Evolutionary conservation across 129 eudicot species (phyloP).

Genomic region (Dittrichia graveolens): DNA sequence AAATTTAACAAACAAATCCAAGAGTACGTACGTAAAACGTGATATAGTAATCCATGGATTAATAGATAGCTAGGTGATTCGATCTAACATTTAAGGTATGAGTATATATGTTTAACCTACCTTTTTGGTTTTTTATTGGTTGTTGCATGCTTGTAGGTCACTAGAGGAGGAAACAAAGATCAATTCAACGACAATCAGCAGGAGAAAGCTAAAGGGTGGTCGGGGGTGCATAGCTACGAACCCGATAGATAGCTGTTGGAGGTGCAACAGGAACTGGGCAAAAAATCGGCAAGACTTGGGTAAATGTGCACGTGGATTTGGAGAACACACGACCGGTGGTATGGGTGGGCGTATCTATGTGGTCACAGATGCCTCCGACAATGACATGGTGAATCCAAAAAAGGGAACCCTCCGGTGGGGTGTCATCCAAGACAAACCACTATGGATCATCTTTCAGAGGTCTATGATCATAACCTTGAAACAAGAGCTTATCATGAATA

Average conservation of each 20-base stretch:
- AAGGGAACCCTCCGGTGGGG: slow-evolving; percentile 81
- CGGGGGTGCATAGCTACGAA: slow-evolving; percentile 55
- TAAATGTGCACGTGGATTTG: slow-evolving; percentile 68
- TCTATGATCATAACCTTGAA: slow-evolving; percentile 58
- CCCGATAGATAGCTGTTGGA: slow-evolving; percentile 77
- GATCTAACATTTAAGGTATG: not conserved
- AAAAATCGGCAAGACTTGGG: slow-evolving; percentile 54
- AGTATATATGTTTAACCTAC: not conserved
- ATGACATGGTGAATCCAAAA: slow-evolving; percentile 47
- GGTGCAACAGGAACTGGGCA: slow-evolving; percentile 63
- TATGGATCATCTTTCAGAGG: slow-evolving; percentile 64
- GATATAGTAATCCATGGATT: not conserved
- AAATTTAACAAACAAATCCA: slow-evolving; percentile 42
- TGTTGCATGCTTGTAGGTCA: not conserved
- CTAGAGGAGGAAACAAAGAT: not conserved
- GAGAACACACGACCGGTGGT: slow-evolving; percentile 61
- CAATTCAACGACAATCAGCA: slow-evolving; percentile 26
- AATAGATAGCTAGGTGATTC: not conserved
- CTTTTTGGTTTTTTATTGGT: not conserved
- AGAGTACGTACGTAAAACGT: slow-evolving; percentile 29
- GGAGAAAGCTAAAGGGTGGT: slow-evolving; percentile 42
- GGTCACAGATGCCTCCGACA: slow-evolving; percentile 62
- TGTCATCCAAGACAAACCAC: slow-evolving; percentile 66
- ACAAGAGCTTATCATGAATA: slow-evolving; percentile 62
- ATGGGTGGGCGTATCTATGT: slow-evolving; percentile 52